Evolutionary conservation across 192 early-diverging fungal species (phyloP), one percentile per base, ranked within the genome.

Genomic region (Phlyctochytrium planicorne): DNA sequence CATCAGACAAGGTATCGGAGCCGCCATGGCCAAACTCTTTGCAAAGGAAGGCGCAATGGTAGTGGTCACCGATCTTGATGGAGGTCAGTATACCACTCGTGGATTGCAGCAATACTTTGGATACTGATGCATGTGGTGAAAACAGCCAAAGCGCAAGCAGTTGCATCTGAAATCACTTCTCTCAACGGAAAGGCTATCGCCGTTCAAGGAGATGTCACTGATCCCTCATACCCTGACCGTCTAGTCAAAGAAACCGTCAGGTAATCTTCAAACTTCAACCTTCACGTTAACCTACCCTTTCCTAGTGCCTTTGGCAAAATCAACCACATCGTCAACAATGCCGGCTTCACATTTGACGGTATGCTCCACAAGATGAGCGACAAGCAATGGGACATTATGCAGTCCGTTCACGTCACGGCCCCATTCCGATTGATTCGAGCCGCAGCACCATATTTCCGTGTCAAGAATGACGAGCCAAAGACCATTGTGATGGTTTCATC

Each of bases 351-450:
- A 20, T 70, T 30, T 23, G 68, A 70, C 47, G 68, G 66, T 25
- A 70, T 70, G 68, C 67, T 70, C 34, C 68, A 70, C 64, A 65
- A 65, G 30, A 70, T 70, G 68, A 67, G 34, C 34, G 68, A 70
- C 50, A 67, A 67, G 32, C 66, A 69, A 23, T 70, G 63, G 65
- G 47, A 70, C 31, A 34, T 69, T 25, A 70, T 70, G 68, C 29
- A 27, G 16, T 23, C 83, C 53, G 86, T 87, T 25, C 86, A 87
- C 75, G 20, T 20, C 73, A 82, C 80, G 56, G 83, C 85, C 0
- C 86, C 86, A 29, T 87, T 87, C 81, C 81, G 84, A 20, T 82
- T 87, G 63, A 59, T 87, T 37, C 78, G 83, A 56, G 85, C 86
- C 60, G 84, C 86, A 57, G 53, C 86, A 23, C 53, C 69, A 20